Evolutionary conservation across 495 filamentous ascomycete genomes (phyloP).

Genomic region (Usnea hakonensis): DNA sequence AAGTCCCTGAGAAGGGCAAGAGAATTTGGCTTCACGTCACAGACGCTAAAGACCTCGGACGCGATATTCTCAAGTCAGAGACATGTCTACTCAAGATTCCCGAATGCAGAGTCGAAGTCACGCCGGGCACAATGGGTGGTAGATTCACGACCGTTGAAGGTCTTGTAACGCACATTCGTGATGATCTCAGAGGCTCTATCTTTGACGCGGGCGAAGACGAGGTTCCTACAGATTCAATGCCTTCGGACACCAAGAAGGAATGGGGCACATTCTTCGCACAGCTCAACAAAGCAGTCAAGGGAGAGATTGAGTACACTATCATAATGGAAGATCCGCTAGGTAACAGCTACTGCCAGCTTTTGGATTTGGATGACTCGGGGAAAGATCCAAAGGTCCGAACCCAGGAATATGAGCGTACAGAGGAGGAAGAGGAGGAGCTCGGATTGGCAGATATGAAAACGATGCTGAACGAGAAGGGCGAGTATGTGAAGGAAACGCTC

Average conservation of each 20-base stretch:
- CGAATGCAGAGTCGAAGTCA: conserved; percentile 74
- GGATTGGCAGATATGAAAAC: conserved; percentile 88
- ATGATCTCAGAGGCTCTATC: conserved; percentile 78
- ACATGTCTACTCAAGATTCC: conserved; percentile 77
- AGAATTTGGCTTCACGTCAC: conserved; percentile 72
- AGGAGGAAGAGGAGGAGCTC: conserved; percentile 85
- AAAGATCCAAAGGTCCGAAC: conserved; percentile 71
- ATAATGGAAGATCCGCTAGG: conserved; percentile 83
- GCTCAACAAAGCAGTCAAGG: conserved; percentile 69
- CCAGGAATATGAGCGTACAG: conserved; percentile 81
- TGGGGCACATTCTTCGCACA: conserved; percentile 77
- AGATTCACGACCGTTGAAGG: conserved; percentile 96
- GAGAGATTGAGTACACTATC: conserved; percentile 76
- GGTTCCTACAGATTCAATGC: conserved; percentile 63
- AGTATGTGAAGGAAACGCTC: conserved; percentile 22
- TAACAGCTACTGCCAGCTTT: conserved; percentile 86
- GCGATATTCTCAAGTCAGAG: conserved; percentile 96
- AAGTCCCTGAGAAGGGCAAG: conserved; percentile 77
- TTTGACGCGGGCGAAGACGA: conserved; percentile 59
- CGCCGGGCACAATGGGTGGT: conserved; percentile 89
- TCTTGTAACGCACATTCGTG: conserved; percentile 82
- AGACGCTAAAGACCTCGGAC: conserved; percentile 65
- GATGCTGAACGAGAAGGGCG: conserved; percentile 68
- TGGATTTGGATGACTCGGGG: conserved; percentile 57
- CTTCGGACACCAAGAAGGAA: conserved; percentile 48